Conservation (phyloP, 2,329 filamentous ascomycete genomes). For the Aspergillus novofumigatus region DNA sequence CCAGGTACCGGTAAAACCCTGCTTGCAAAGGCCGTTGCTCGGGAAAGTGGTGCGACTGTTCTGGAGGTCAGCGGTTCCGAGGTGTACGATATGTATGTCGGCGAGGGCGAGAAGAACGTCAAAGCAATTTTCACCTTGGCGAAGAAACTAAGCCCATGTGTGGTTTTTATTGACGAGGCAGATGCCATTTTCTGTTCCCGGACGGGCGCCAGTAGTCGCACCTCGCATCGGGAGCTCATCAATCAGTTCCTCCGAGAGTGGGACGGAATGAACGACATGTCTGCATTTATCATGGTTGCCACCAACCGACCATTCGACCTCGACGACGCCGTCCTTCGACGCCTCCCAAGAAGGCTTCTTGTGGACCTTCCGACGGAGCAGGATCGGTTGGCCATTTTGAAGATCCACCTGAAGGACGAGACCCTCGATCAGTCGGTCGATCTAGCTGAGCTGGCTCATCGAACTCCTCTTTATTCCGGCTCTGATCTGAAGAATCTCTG, state of each 20-base stretch:
- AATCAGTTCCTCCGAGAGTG: slow-evolving; percentile 97
- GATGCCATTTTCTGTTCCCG: slow-evolving; percentile 86
- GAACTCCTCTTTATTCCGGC: slow-evolving; percentile 49
- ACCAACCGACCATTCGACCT: slow-evolving; percentile 95
- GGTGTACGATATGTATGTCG: slow-evolving; percentile 94
- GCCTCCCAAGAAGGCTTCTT: slow-evolving; percentile 46
- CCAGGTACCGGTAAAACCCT: slow-evolving; percentile 65
- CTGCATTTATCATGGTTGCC: slow-evolving; percentile 96
- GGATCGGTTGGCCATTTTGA: slow-evolving; percentile 46
- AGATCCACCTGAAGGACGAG: slow-evolving; percentile 49
- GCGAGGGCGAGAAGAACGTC: slow-evolving; percentile 94
- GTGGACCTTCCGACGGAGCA: slow-evolving; percentile 47
- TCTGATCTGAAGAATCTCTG: slow-evolving; percentile 51
- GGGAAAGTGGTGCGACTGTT: slow-evolving; percentile 62
- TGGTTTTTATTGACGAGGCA: slow-evolving; percentile 96
- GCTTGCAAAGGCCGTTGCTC: slow-evolving; percentile 61
- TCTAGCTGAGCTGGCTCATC: slow-evolving; percentile 40
- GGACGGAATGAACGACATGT: slow-evolving; percentile 82
- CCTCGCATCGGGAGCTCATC: slow-evolving; percentile 79
- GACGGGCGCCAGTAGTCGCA: slow-evolving; percentile 57
- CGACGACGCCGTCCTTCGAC: slow-evolving; percentile 57
- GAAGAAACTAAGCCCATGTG: slow-evolving; percentile 83
- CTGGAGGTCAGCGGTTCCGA: slow-evolving; percentile 86
- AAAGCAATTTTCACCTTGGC: slow-evolving; percentile 86
- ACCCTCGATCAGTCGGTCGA: slow-evolving; percentile 39